These are phyloP conservation scores for Austroboletus festivus DNA, from an alignment of 768 basidiomycete species.

Conservation along the genomic window DNA sequence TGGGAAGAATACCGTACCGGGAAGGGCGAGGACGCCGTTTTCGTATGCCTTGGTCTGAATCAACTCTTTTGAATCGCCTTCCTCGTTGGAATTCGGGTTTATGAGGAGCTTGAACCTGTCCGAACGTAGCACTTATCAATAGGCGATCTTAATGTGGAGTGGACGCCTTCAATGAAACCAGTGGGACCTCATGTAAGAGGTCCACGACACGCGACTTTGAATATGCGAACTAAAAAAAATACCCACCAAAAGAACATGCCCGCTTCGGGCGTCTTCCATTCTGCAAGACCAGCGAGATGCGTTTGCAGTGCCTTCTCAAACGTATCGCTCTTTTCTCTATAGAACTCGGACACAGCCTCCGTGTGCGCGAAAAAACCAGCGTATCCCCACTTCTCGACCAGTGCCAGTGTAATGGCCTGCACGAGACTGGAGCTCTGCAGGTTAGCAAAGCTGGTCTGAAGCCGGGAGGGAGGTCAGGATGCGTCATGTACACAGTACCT, in stretches of 20 bases:
- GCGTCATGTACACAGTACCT: not conserved
- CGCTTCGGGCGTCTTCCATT: constrained; percentile 68
- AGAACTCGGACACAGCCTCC: constrained; percentile 66
- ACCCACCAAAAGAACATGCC: constrained; percentile 89
- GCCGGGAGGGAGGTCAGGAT: constrained; percentile 8
- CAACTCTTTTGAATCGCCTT: constrained; percentile 68
- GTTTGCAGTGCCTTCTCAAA: constrained; percentile 75
- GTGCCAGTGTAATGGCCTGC: constrained; percentile 56
- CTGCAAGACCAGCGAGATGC: constrained; percentile 74
- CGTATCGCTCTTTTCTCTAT: constrained; percentile 66
- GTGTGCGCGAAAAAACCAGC: constrained; percentile 72
- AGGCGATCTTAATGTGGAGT: constrained; percentile 12
- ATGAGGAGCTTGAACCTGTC: constrained; percentile 69
- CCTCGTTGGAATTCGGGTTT: constrained; percentile 29
- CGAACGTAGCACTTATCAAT: constrained; percentile 15
- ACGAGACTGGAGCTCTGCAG: constrained; percentile 64
- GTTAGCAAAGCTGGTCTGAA: constrained; percentile 63
- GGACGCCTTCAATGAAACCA: no score
- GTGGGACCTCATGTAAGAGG: constrained; percentile 5
- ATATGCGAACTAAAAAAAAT: constrained; percentile 6
- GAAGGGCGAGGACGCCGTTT: constrained; percentile 84
- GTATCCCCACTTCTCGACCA: constrained; percentile 72
- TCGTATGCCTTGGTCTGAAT: constrained; percentile 75
- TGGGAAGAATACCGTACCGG: constrained; percentile 81
- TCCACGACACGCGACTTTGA: constrained; percentile 2